Percentiles rank a stretch among this genome's conserved stretches.
Evolutionary conservation across 2,329 filamentous ascomycete genomes (phyloP).

Genomic region (Chaetothyriales sp.): DNA sequence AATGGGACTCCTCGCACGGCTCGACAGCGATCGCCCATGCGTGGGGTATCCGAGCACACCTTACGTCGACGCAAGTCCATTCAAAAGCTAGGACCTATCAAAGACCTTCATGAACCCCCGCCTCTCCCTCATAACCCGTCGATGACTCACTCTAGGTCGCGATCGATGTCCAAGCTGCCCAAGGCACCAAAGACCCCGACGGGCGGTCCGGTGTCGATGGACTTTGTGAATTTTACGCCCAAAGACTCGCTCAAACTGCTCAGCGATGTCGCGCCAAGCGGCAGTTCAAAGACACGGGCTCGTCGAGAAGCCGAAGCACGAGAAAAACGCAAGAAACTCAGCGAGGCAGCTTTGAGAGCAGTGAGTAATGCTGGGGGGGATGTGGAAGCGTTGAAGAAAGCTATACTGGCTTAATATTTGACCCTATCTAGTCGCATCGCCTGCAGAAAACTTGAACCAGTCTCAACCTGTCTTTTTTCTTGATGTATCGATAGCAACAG

Average conservation of each 20-base stretch:
- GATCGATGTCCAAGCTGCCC: constrained; percentile 17
- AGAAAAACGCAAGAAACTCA: constrained; percentile 47
- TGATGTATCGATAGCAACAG: no score
- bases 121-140: constrained; percentile 5
- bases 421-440: neutral
- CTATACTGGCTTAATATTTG: constrained; percentile 8
- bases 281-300: constrained; percentile 89
- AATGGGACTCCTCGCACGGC: constrained; percentile 20
- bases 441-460: neutral
- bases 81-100: constrained; percentile 26
- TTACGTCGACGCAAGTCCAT: constrained; percentile 25
- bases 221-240: constrained; percentile 83
- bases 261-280: constrained; percentile 79
- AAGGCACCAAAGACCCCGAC: constrained; percentile 21
- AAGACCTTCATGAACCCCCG: constrained; percentile 18
- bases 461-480: neutral
- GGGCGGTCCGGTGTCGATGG: constrained; percentile 10
- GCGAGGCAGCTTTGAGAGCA: constrained; percentile 21
- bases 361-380: constrained; percentile 32
- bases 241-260: constrained; percentile 64
- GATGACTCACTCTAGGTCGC: constrained; percentile 2
- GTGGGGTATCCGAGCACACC: constrained; percentile 18
- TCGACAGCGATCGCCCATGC: constrained; percentile 16
- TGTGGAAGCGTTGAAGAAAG: constrained; percentile 24
- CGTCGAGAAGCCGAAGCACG: constrained; percentile 72